A percentile compares a stretch with the other conserved stretches of the same genome.
These are phyloP conservation scores for Boletellus ananiceps DNA, from an alignment of 768 basidiomycete genomes.

Conservation along the genomic window DNA sequence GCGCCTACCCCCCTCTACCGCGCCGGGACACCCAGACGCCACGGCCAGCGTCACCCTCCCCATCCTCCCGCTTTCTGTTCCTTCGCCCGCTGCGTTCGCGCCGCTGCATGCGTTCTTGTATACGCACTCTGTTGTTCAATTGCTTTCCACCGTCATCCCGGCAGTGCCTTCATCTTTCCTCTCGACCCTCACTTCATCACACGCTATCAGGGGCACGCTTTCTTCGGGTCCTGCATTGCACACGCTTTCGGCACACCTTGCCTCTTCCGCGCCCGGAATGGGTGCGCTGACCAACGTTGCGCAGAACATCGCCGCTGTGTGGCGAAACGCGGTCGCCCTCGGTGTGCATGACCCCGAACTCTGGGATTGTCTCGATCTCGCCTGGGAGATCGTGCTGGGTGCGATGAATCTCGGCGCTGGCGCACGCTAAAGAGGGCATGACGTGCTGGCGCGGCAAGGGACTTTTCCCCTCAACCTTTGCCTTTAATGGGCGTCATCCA, in stretches of 20 bases:
- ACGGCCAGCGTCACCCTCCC: constrained; percentile 46
- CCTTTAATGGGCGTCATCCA: constrained; percentile 16
- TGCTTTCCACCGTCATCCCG: constrained; percentile 49
- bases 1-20: constrained; percentile 39
- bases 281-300: constrained; percentile 47
- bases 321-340: constrained; percentile 68
- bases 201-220: constrained; percentile 37
- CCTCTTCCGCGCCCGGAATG: constrained; percentile 39
- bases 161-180: constrained; percentile 26
- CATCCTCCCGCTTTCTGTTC: constrained; percentile 58
- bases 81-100: constrained; percentile 58
- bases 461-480: constrained; percentile 8
- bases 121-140: constrained; percentile 46
- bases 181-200: constrained; percentile 27
- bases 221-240: constrained; percentile 50
- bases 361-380: constrained; percentile 62
- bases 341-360: constrained; percentile 61
- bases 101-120: constrained; percentile 63
- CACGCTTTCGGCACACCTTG: constrained; percentile 50
- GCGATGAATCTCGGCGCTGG: constrained; percentile 53
- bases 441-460: constrained; percentile 17
- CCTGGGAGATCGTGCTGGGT: constrained; percentile 64
- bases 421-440: constrained; percentile 22
- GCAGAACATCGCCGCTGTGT: constrained; percentile 56
- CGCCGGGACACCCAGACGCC: constrained; percentile 31